These are phyloP conservation scores for Oenanthe sinensis DNA, from an alignment of 129 eudicot species.

Conservation along the genomic window DNA sequence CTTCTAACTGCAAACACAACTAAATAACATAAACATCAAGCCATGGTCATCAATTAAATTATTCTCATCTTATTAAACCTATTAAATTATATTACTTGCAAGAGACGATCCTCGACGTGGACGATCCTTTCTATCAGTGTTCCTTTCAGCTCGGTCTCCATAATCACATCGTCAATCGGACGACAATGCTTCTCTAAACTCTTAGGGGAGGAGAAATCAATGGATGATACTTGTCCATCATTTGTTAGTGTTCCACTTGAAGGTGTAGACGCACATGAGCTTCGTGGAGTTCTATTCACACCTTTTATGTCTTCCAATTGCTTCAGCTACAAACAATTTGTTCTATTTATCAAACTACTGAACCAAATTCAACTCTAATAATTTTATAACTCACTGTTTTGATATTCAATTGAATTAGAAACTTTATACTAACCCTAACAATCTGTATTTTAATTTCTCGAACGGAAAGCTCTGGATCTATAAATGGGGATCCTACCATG, in stretches of 20 bases:
- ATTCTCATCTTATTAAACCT: neutral
- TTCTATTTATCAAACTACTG: neutral
- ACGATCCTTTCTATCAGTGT: conserved; percentile 45
- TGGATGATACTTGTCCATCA: conserved; percentile 35
- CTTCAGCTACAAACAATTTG: conserved; percentile 31
- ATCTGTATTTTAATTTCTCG: no score
- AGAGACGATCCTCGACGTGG: conserved; percentile 62
- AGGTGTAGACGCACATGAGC: conserved; percentile 56
- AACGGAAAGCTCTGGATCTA: no score
- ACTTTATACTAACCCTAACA: no score
- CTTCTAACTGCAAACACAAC: conserved; percentile 53
- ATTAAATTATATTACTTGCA: conserved; percentile 35
- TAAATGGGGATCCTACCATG: no score
- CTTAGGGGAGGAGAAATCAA: conserved; percentile 48
- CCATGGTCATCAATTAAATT: neutral
- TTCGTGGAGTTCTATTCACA: conserved; percentile 43
- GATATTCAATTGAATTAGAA: no score
- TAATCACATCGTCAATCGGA: conserved; percentile 49
- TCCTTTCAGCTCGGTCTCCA: conserved; percentile 58
- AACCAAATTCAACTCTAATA: no score
- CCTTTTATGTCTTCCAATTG: conserved; percentile 52
- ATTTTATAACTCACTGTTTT: no score
- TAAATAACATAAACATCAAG: conserved; percentile 4
- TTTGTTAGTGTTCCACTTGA: conserved; percentile 45
- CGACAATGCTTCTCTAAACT: conserved; percentile 71